Conservation (phyloP, 345 rosid species). For the Rhizophora mangle region DNA sequence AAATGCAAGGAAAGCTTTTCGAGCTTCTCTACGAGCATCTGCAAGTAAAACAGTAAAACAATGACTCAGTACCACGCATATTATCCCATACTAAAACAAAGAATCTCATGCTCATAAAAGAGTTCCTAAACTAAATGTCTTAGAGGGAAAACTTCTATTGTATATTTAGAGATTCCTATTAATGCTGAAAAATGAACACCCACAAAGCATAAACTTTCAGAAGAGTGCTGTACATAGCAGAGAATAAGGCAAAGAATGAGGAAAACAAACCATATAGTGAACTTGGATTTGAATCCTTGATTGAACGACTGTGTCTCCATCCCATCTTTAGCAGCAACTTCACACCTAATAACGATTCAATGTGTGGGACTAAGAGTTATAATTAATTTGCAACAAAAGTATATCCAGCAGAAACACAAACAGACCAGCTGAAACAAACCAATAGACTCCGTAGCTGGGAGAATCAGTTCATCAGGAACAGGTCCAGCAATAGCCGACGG, state of each 20-base stretch:
- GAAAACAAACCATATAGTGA: conserved; percentile 47
- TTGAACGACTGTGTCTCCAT: conserved; percentile 86
- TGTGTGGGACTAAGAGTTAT: conserved; percentile 14
- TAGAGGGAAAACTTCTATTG: background rate
- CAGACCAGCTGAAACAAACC: conserved; percentile 49
- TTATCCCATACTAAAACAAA: background rate
- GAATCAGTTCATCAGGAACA: conserved; percentile 75
- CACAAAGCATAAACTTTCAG: background rate
- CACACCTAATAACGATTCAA: conserved; percentile 51
- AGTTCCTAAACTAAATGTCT: background rate
- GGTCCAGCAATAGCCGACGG: conserved; percentile 97
- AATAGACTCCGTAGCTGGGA: conserved; percentile 86
- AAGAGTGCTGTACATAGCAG: background rate
- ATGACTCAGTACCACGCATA: background rate
- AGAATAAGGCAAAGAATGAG: background rate
- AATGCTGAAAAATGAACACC: background rate
- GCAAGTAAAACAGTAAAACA: conserved; percentile 14
- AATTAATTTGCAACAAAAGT: conserved; percentile 7
- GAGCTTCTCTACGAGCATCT: conserved; percentile 97
- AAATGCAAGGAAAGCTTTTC: conserved; percentile 91
- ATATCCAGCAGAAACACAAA: conserved; percentile 2
- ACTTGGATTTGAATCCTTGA: conserved; percentile 63
- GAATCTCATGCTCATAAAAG: background rate
- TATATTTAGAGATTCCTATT: background rate
- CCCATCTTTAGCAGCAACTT: conserved; percentile 90